Conservation (phyloP, 2,329 filamentous ascomycete genomes). For the Fusarium floridanum region DNA sequence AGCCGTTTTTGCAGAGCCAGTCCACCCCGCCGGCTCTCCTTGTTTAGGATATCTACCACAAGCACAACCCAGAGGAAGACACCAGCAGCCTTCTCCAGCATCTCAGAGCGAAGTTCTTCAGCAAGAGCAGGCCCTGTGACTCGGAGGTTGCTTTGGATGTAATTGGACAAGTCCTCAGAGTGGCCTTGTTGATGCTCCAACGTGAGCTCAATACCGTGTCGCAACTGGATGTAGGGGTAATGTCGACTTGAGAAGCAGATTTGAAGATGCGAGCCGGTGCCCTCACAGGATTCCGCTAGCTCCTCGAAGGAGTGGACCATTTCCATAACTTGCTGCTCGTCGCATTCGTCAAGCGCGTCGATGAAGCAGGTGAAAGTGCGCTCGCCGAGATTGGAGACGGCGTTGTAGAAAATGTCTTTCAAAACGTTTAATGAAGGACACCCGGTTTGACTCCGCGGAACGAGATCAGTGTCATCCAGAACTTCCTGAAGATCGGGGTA, state of each 20-base stretch:
- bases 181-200: constrained; percentile 48
- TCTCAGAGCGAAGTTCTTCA: constrained; percentile 10
- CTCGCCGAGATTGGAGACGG: rapidly evolving
- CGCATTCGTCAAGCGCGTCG: constrained; percentile 64
- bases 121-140: not conserved
- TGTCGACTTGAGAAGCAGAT: constrained; percentile 63
- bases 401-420: not conserved
- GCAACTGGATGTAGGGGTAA: constrained; percentile 58
- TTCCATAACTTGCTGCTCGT: constrained; percentile 54
- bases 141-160: constrained; percentile 24
- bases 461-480: constrained; percentile 38
- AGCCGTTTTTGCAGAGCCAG: constrained; percentile 48
- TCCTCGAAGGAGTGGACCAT: constrained; percentile 59
- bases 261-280: constrained; percentile 32
- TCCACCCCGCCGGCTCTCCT: constrained; percentile 47
- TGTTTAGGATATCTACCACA: constrained; percentile 54
- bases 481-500: constrained; percentile 51
- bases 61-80: constrained; percentile 61
- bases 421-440: not conserved
- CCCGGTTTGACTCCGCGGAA: rapidly evolving
- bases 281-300: constrained; percentile 46
- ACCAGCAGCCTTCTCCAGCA: constrained; percentile 54
- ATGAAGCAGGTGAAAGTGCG: constrained; percentile 38
- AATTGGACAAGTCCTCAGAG: constrained; percentile 41
- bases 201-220: constrained; percentile 39